Base-by-base conservation (phyloP, 1,139 yeast species). In the Suhomyces maxii region DNA sequence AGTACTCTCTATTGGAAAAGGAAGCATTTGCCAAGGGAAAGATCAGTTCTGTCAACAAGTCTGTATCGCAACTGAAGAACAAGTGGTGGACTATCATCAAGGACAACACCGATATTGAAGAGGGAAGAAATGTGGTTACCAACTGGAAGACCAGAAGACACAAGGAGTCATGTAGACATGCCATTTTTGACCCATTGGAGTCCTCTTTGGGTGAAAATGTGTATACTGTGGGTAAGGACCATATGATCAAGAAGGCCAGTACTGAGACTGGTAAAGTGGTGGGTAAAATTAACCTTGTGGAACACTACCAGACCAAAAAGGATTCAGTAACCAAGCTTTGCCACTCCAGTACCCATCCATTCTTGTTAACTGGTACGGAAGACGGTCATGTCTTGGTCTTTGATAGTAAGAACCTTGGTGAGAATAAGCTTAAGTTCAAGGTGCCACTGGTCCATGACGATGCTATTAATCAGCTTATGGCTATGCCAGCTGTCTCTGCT, bases 111-210 rank as follows among this genome's bases (percentile, higher is more conserved):
- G 67, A 60, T 0, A 55, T 59, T 7, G 61, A 58, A 6, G 64
- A 60, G n/a, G 68, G 59, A 5, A 64, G 66, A 13, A 60, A 63
- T 3, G 61, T 80, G 3, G 64, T 63, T 3, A 60, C 72, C n/a
- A 52, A 73, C 35, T 93, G 98, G 98, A 80, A 85, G 48, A 90
- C 98, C 0, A 88, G 82, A 59, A 78, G 98, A 59, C 98, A 93
- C 63, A 89, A 89, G 64, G 93, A 91, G 1, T 86, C 96, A 50
- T 89, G 96, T 52, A 70, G 99, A 38, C 82, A 86, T 7, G 69
- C 89, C 7, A 69, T 80, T 12, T 86, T 89, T 62, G 91, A 86
- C 52, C 78, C 81, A 2, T 63, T 71, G 34, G 71, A 64, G 40
- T 49, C 55, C 12, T 65, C 70, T 11, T 68, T 77, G 0, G 90